Conservation (phyloP, 1,284 basidiomycete species). For the Exobasidium rhododendri region DNA sequence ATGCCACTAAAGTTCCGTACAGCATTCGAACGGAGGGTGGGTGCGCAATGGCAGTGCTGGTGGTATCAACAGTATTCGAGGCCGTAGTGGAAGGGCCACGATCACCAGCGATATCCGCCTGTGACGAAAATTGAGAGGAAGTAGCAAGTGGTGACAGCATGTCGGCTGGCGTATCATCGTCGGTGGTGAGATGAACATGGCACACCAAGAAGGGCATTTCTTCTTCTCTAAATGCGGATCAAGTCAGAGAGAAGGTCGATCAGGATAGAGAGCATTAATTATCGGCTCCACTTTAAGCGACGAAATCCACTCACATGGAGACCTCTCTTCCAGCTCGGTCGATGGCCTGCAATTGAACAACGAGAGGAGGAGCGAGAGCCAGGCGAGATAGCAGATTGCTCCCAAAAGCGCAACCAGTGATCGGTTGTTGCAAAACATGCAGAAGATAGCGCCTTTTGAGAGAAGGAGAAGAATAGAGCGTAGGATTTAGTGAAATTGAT, state of each 20-base stretch:
- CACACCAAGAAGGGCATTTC: slow-evolving; percentile 36
- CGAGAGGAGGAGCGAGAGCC: slow-evolving; percentile 34
- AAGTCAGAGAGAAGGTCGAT: background rate
- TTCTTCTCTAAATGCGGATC: slow-evolving; percentile 4
- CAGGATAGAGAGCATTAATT: background rate
- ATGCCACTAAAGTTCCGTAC: slow-evolving; percentile 35
- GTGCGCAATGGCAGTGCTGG: no score
- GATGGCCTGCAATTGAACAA: slow-evolving; percentile 27
- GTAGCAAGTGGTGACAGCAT: background rate
- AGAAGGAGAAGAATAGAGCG: background rate
- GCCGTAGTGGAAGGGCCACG: background rate
- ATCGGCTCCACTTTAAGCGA: background rate
- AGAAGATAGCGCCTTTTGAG: slow-evolving; percentile 17
- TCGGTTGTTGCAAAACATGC: slow-evolving; percentile 30
- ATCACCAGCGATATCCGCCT: background rate
- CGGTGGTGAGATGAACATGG: slow-evolving; percentile 30
- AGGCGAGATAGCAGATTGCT: slow-evolving; percentile 31
- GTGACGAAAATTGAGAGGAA: background rate
- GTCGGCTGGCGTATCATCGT: slow-evolving; percentile 8
- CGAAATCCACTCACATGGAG: background rate
- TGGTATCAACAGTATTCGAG: background rate
- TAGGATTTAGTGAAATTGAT: no score
- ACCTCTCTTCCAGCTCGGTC: slow-evolving; percentile 4
- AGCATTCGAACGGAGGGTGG: slow-evolving; percentile 27
- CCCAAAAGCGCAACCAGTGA: slow-evolving; percentile 32